Evolutionary conservation across 2,329 filamentous ascomycete species (phyloP).

Genomic region (Talaromyces albobiverticillius): DNA sequence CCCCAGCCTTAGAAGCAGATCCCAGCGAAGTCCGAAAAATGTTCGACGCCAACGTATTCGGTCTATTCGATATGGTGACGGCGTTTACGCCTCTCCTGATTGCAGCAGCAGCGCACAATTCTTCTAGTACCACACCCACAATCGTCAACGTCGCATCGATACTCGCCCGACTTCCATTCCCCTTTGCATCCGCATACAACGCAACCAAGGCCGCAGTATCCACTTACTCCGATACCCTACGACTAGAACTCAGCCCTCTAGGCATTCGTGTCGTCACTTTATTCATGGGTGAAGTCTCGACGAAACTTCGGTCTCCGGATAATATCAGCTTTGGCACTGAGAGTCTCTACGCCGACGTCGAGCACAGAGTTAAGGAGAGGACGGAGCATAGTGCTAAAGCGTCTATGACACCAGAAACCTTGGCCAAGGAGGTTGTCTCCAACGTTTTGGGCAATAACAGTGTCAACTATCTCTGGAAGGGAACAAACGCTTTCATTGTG

Average conservation of each 20-base stretch:
- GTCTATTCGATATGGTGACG: slow-evolving; percentile 5
- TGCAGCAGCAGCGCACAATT: neutral
- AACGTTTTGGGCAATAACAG: neutral
- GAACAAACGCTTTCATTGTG: slow-evolving; percentile 7
- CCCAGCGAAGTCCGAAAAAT: slow-evolving; percentile 1
- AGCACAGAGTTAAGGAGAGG: slow-evolving; percentile 6
- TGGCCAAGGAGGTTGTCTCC: slow-evolving; percentile 4
- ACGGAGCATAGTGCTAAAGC: slow-evolving; percentile 3
- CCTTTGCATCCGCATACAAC: slow-evolving; percentile 8
- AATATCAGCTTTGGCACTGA: neutral
- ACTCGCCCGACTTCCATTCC: slow-evolving; percentile 4
- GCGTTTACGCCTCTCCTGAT: slow-evolving; percentile 5
- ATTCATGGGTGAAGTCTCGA: slow-evolving; percentile 9
- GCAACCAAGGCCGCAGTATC: slow-evolving; percentile 10
- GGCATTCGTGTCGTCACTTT: slow-evolving; percentile 4
- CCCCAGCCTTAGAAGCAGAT: slow-evolving; percentile 9
- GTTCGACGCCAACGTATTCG: slow-evolving; percentile 9
- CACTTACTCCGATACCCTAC: slow-evolving; percentile 6
- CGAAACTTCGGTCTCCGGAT: slow-evolving; percentile 3
- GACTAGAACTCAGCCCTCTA: slow-evolving; percentile 4
- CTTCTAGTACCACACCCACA: neutral
- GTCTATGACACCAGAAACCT: slow-evolving; percentile 2
- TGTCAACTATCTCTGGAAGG: slow-evolving; percentile 9
- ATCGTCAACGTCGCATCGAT: slow-evolving; percentile 8
- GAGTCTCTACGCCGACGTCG: slow-evolving; percentile 4